Evolutionary conservation across 2,329 filamentous ascomycete genomes (phyloP), one percentile per base, ranked within the genome.

Genomic region (Fusarium equiseti): DNA sequence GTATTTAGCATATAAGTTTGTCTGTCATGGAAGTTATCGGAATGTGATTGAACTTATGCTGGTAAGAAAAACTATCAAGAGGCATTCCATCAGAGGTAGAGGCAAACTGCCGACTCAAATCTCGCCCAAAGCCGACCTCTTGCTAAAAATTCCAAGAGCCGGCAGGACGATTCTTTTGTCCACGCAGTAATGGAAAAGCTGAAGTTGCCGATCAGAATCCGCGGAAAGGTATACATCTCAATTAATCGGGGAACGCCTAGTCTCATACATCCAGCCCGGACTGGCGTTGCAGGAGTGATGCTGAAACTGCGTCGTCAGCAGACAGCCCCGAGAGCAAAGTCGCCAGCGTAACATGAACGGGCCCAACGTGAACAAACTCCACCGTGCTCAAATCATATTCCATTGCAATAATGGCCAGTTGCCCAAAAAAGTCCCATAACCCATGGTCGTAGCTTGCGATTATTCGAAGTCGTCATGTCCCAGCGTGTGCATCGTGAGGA

Each of bases 241-340:
- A 84, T 84, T 84, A 84, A 78, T 82, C 76, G 80, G 79, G 55
- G 78, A 84, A 84, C 82, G 81, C 82, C 80, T 77, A 76, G 77
- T 80, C 78, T 79, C 82, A 83, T 84, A 85, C 81, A 83, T 81
- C 70, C 70, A 66, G 74, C 63, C 74, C 73, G 67, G 71, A 48
- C 73, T 69, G 53, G 71, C 66, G 48, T 73, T 66, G 62, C 59
- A 62, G 63, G 45, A 68, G 61, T 60, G 54, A 59, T 61, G 57
- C 74, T 58, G 61, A 73, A 55, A 66, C 52, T 61, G 57, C 42
- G 51, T 64, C 63, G 55, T 59, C 70, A 66, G 60, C 55, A 64
- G 45, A 52, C 63, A 54, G 67, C 62, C 58, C 64, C 55, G 32
- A 45, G 64, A 66, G 62, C 66, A 62, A 72, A 70, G 51, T 58